Percentiles rank a stretch among this genome's conserved stretches.
Evolutionary conservation across 179 eudicot species (phyloP).

Genomic region (Camellia oleifera): DNA sequence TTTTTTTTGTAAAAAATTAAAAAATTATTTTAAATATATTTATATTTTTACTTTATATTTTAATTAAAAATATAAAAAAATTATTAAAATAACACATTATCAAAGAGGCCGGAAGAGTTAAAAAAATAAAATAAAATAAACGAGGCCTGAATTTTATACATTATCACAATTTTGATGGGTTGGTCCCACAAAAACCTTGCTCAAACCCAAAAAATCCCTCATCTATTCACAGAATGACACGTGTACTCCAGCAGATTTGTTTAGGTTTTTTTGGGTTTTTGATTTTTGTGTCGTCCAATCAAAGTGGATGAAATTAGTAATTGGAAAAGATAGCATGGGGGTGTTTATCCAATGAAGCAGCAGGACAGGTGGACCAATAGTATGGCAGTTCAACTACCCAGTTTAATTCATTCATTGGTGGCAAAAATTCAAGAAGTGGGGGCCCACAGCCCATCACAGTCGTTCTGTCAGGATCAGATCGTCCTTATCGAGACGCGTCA

Average conservation of each 20-base stretch:
- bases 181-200: background rate
- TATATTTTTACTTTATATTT: too few relatives aligned
- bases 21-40: too few relatives aligned
- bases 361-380: constrained; percentile 5
- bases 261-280: too few relatives aligned
- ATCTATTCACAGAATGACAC: background rate
- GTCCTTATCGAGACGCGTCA: constrained; percentile 15
- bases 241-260: background rate
- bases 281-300: too few relatives aligned
- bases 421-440: background rate
- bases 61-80: too few relatives aligned
- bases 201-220: background rate
- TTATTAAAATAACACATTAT: too few relatives aligned
- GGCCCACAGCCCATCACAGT: constrained; percentile 6
- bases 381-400: background rate
- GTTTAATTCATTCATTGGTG: background rate
- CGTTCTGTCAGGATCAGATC: background rate
- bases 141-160: too few relatives aligned
- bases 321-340: background rate
- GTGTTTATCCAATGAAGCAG: background rate
- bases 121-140: too few relatives aligned
- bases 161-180: background rate
- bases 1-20: too few relatives aligned
- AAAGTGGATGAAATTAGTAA: too few relatives aligned
- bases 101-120: too few relatives aligned